Conservation (phyloP, 306 rosid genomes). For the Glycine latifolia region DNA sequence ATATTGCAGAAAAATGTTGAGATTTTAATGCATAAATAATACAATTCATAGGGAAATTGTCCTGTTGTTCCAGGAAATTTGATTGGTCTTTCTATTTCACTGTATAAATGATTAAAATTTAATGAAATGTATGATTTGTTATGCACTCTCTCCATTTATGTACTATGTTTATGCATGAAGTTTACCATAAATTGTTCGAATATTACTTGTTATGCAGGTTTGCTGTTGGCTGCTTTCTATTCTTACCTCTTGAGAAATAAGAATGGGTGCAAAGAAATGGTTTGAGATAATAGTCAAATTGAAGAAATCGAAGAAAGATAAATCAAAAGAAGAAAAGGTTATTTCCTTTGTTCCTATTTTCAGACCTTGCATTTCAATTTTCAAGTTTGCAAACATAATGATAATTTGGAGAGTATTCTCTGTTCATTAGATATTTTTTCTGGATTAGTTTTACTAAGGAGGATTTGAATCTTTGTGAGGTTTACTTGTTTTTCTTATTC, state of each 20-base stretch:
- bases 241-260: slow-evolving; percentile 24
- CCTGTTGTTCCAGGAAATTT: background rate
- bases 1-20: no score
- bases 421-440: no score
- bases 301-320: slow-evolving; percentile 60
- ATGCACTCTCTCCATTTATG: background rate
- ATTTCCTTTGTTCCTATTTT: background rate
- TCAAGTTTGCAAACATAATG: no score
- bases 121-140: background rate
- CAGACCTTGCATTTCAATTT: background rate
- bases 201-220: slow-evolving; percentile 41
- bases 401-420: no score
- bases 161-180: slow-evolving; percentile 8
- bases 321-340: slow-evolving; percentile 59
- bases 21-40: no score
- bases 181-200: background rate
- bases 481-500: background rate
- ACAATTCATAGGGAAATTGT: background rate
- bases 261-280: slow-evolving; percentile 69
- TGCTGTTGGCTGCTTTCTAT: slow-evolving; percentile 6
- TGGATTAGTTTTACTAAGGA: background rate
- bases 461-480: background rate
- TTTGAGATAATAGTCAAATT: slow-evolving; percentile 56
- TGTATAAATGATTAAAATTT: background rate
- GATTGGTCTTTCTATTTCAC: background rate